Evolutionary conservation across 2,329 filamentous ascomycete genomes (phyloP).

Genomic region (Fusarium incarnatum): DNA sequence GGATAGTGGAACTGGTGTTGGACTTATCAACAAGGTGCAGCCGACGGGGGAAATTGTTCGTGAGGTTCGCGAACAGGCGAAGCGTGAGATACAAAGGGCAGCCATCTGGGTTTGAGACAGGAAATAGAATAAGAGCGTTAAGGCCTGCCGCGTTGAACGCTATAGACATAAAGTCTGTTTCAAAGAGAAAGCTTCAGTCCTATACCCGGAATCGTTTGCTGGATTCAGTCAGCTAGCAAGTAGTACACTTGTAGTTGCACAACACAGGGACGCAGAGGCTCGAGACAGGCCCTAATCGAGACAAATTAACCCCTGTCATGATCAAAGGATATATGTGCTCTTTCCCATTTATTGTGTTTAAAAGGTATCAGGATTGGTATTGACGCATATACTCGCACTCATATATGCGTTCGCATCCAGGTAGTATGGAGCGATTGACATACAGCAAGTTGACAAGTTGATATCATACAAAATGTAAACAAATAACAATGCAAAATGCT

Average conservation of each 20-base stretch:
- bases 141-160: too few relatives aligned
- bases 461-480: slow-evolving; percentile 43
- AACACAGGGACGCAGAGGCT: background rate
- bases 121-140: background rate
- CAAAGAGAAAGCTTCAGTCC: background rate
- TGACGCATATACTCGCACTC: slow-evolving; percentile 34
- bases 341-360: background rate
- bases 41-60: slow-evolving; percentile 58
- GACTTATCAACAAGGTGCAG: slow-evolving; percentile 56
- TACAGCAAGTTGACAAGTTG: slow-evolving; percentile 35
- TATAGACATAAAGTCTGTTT: slow-evolving; percentile 30
- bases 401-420: slow-evolving; percentile 37
- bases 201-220: too few relatives aligned
- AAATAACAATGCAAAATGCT: slow-evolving; percentile 15
- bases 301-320: background rate
- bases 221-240: background rate
- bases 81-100: slow-evolving; percentile 49
- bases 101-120: slow-evolving; percentile 26
- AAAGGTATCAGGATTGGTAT: slow-evolving; percentile 17
- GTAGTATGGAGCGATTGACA: slow-evolving; percentile 11
- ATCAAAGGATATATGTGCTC: background rate
- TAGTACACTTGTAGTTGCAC: background rate
- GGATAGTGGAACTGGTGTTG: slow-evolving; percentile 57
- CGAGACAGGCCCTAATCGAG: background rate
- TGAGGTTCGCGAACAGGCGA: slow-evolving; percentile 55